phyloP scores from a whole-genome alignment of 768 basidiomycete genomes.

The Leccinum subtestaceum region DNA sequence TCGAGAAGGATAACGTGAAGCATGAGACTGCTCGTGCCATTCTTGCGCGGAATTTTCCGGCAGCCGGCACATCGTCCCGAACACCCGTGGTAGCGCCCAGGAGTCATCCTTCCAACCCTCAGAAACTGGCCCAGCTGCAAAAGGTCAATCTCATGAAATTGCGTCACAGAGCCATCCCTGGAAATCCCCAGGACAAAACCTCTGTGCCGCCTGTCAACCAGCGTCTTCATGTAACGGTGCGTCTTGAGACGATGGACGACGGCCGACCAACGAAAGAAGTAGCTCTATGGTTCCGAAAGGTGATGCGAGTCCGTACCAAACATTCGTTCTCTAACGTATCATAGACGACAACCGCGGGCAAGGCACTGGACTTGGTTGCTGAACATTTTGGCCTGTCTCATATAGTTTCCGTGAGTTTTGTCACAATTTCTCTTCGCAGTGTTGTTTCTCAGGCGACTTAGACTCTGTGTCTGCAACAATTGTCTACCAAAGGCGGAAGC shows the following conservation, averaged over 20 bases:
- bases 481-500: slow-evolving; percentile 24
- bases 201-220: slow-evolving; percentile 49
- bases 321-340: slow-evolving; percentile 4
- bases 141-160: slow-evolving; percentile 72
- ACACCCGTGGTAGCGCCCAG: slow-evolving; percentile 29
- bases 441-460: slow-evolving; percentile 32
- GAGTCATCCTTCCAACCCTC: slow-evolving; percentile 47
- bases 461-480: slow-evolving; percentile 41
- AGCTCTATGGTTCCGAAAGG: slow-evolving; percentile 73
- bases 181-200: slow-evolving; percentile 54
- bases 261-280: slow-evolving; percentile 37
- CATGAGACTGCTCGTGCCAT: slow-evolving; percentile 51
- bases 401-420: slow-evolving; percentile 15
- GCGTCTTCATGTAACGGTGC: slow-evolving; percentile 56
- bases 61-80: slow-evolving; percentile 11
- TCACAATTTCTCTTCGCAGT: not conserved
- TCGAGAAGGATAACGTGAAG: slow-evolving; percentile 25
- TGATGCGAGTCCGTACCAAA: slow-evolving; percentile 23
- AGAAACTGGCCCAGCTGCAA: slow-evolving; percentile 50
- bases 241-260: slow-evolving; percentile 17
- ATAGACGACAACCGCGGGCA: slow-evolving; percentile 57
- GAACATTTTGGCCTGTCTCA: slow-evolving; percentile 17
- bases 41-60: slow-evolving; percentile 51
- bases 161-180: slow-evolving; percentile 65
- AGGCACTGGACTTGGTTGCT: slow-evolving; percentile 56